Conservation (phyloP, 2,329 filamentous ascomycete genomes). For the Cadophora sp. region DNA sequence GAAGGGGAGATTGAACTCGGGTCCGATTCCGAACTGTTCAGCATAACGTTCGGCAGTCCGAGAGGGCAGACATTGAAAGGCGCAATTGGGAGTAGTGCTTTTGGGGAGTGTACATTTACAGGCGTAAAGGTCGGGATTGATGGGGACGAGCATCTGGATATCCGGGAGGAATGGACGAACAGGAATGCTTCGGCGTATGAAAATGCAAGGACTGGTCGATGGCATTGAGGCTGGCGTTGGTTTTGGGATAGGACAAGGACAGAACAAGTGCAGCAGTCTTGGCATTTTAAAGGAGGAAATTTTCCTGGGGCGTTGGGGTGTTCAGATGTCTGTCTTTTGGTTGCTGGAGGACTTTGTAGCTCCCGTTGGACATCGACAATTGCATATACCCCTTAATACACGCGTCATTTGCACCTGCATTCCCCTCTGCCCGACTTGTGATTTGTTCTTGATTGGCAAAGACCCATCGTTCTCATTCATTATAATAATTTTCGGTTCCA, state of each 20-base stretch:
- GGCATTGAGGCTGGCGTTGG: slow-evolving; percentile 10
- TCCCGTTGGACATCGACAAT: not conserved
- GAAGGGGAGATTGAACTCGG: slow-evolving; percentile 16
- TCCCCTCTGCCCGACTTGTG: not conserved
- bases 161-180: slow-evolving; percentile 18
- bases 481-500: not conserved
- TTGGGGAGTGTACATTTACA: slow-evolving; percentile 21
- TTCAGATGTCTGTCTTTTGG: slow-evolving; percentile 1
- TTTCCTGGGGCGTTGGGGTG: not conserved
- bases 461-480: not conserved
- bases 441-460: not conserved
- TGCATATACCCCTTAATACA: not conserved
- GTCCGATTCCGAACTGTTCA: slow-evolving; percentile 12
- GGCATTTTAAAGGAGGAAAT: not conserved
- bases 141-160: slow-evolving; percentile 3
- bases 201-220: slow-evolving; percentile 4
- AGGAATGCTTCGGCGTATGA: slow-evolving; percentile 13
- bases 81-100: slow-evolving; percentile 11
- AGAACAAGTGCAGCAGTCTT: slow-evolving; percentile 3
- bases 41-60: slow-evolving; percentile 20
- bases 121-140: slow-evolving; percentile 21
- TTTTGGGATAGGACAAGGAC: not conserved
- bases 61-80: slow-evolving; percentile 21
- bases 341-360: not conserved
- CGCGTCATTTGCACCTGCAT: not conserved